Evolutionary conservation across 208 protist genomes (phyloP), one percentile per base, ranked within the genome.

Genomic region (Trypanosoma boissoni): DNA sequence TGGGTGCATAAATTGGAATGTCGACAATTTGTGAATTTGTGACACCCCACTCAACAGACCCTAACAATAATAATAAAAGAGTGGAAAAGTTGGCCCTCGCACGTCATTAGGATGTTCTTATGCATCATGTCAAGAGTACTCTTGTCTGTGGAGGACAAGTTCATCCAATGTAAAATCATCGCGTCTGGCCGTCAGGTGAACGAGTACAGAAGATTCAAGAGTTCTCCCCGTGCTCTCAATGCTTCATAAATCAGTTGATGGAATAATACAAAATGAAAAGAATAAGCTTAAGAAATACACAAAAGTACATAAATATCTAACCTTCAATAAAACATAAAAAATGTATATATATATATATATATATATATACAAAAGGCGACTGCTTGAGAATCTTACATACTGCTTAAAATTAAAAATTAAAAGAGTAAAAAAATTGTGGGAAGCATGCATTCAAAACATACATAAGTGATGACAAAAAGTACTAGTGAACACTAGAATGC

Each of bases 21-120:
- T 3, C 7, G 20, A 9, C 8, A 39, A 18, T 36, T 24, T 21
- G 20, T 46, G 4, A 6, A 12, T 36, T 18, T 23, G 28, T 20
- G 56, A 27, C 39, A 52, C 51, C 56, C 56, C 56, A 61, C 56
- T 61, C 56, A 61, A 61, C 56, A 61, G 56, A 27, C 43, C 56
- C 56, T 61, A 23, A 5, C 16, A 29, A 10, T 18, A 9, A 6
- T 7, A 20, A 9, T 27, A 31, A 20, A 49, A 31, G 39, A 32
- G 12, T 9, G 16, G 12, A 16, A 49, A 46, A 20, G 8, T 27
- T 10, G 7, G 24, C 5, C 10, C 12, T 12, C 21, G 18, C 5
- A 58, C 32, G 9, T 53, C 43, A 60, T 10, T 44, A 61, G 44
- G 39, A 34, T 16, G 21, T 12, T 14, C 36, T 50, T 39, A 6